Evolutionary conservation across 140 eudicot species (phyloP).

Genomic region (Anethum foeniculum): DNA sequence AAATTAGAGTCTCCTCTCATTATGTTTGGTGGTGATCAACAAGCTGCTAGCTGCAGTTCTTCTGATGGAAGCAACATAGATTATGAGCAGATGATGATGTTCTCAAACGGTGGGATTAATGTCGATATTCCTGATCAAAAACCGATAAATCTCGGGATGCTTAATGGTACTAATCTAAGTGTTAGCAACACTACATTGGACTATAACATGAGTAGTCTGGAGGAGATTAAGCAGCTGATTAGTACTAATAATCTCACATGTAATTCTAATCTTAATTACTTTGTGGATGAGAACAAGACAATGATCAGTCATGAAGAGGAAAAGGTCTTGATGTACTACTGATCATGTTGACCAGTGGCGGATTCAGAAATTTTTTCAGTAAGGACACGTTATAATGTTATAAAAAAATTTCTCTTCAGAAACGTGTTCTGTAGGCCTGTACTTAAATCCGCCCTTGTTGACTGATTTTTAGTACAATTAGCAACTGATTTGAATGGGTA

Average conservation of each 20-base stretch:
- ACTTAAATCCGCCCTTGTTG: constrained; percentile 9
- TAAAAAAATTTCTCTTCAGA: too few species aligned
- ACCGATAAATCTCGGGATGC: neutral
- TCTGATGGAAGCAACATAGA: constrained; percentile 65
- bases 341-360: neutral
- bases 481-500: constrained; percentile 5
- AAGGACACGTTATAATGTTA: too few species aligned
- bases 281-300: constrained; percentile 51
- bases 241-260: constrained; percentile 36
- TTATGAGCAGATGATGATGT: constrained; percentile 29
- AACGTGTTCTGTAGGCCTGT: too few species aligned
- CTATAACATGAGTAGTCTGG: constrained; percentile 33
- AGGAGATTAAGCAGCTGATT: constrained; percentile 85
- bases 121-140: neutral
- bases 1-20: constrained; percentile 35
- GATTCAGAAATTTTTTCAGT: too few species aligned
- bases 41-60: constrained; percentile 34
- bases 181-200: constrained; percentile 22
- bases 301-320: constrained; percentile 16
- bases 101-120: constrained; percentile 26
- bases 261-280: constrained; percentile 32
- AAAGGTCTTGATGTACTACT: constrained; percentile 40
- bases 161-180: constrained; percentile 21
- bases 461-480: constrained; percentile 4
- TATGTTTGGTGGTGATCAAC: constrained; percentile 48